Conservation (phyloP, 768 basidiomycete genomes). For the Panellus pusillus region DNA sequence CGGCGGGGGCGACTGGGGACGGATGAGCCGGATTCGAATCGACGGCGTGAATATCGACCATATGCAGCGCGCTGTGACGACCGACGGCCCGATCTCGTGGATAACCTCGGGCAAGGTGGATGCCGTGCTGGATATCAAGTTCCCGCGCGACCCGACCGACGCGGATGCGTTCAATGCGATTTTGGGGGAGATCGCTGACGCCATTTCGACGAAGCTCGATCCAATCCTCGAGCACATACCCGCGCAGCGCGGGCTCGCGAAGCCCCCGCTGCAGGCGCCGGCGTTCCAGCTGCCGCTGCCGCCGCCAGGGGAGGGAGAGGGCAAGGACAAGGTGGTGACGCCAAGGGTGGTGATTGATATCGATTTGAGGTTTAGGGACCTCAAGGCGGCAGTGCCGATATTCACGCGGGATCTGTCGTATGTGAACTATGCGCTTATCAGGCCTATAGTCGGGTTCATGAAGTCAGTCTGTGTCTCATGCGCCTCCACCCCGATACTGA, state of each 20-base stretch:
- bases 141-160: slow-evolving; percentile 77
- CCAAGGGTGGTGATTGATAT: slow-evolving; percentile 80
- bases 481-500: slow-evolving; percentile 1
- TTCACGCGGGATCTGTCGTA: slow-evolving; percentile 89
- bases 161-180: slow-evolving; percentile 75
- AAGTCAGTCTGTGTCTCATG: slow-evolving; percentile 57
- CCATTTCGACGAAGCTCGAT: slow-evolving; percentile 68
- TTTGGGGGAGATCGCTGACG: slow-evolving; percentile 88
- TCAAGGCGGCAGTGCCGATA: slow-evolving; percentile 93
- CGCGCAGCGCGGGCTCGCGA: slow-evolving; percentile 82
- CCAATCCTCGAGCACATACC: slow-evolving; percentile 62
- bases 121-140: slow-evolving; percentile 96
- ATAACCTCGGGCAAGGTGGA: slow-evolving; percentile 96
- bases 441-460: slow-evolving; percentile 98
- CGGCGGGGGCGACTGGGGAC: slow-evolving; percentile 64
- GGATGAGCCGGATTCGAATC: slow-evolving; percentile 95
- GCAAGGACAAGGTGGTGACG: slow-evolving; percentile 34
- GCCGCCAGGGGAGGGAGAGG: slow-evolving; percentile 22
- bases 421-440: slow-evolving; percentile 86
- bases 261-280: slow-evolving; percentile 81
- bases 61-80: slow-evolving; percentile 77
- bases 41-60: slow-evolving; percentile 98
- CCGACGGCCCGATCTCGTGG: slow-evolving; percentile 93
- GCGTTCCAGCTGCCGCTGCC: slow-evolving; percentile 5
- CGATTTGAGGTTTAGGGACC: slow-evolving; percentile 89